Conservation (phyloP, 352 stramenopile genomes). For the Thalassiosira livingstoniorum region DNA sequence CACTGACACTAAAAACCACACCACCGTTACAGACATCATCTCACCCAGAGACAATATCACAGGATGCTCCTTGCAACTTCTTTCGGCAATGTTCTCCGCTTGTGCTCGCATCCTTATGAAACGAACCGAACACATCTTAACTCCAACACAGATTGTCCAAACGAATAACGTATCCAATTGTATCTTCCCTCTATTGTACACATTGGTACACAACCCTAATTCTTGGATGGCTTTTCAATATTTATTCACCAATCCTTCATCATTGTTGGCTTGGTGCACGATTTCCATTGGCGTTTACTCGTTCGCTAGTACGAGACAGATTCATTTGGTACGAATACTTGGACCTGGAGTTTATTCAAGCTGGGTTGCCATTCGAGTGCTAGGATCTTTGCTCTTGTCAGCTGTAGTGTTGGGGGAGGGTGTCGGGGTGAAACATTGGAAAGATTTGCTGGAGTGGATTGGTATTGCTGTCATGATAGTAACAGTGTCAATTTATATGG, state of each 20-base stretch:
- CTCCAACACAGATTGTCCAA: constrained; percentile 39
- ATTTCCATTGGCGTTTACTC: constrained; percentile 35
- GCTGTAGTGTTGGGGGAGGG: constrained; percentile 19
- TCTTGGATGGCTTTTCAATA: constrained; percentile 44
- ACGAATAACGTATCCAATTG: constrained; percentile 53
- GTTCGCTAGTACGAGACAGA: constrained; percentile 24
- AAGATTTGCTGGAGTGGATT: constrained; percentile 21
- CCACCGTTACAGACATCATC: background rate
- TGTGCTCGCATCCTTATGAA: constrained; percentile 41
- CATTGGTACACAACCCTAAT: constrained; percentile 27
- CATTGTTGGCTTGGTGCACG: constrained; percentile 38
- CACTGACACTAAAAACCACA: background rate
- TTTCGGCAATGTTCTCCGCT: constrained; percentile 26
- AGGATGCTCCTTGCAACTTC: constrained; percentile 40
- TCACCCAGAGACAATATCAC: constrained; percentile 27
- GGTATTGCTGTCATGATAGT: constrained; percentile 26
- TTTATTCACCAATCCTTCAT: constrained; percentile 21
- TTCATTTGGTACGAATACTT: constrained; percentile 34
- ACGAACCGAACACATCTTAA: constrained; percentile 39
- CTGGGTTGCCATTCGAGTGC: constrained; percentile 21
- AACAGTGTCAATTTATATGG: constrained; percentile 40
- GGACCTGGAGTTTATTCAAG: constrained; percentile 36
- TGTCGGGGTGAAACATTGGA: too few species aligned
- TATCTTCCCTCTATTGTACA: constrained; percentile 38
- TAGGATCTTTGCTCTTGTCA: constrained; percentile 32